Conservation (phyloP, 371 early-diverging fungal genomes). For the Rhizopus delemar region DNA sequence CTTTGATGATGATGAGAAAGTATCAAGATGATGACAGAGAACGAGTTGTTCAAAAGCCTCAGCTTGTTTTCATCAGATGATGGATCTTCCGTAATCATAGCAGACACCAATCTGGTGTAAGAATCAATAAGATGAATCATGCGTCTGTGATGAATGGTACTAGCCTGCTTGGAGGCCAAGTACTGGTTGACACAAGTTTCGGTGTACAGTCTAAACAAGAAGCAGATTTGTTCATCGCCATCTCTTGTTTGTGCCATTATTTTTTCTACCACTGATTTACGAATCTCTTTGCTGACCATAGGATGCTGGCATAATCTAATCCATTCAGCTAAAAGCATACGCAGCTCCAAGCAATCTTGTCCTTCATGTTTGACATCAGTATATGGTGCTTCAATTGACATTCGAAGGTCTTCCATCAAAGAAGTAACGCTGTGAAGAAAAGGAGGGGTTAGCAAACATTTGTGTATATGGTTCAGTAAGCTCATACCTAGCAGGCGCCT, state of each 20-base stretch:
- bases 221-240: slow-evolving; percentile 68
- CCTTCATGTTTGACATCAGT: slow-evolving; percentile 31
- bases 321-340: slow-evolving; percentile 84
- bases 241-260: slow-evolving; percentile 62
- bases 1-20: slow-evolving; percentile 83
- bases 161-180: slow-evolving; percentile 48
- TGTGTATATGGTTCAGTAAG: slow-evolving; percentile 29
- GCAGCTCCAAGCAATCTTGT: slow-evolving; percentile 64
- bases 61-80: slow-evolving; percentile 56
- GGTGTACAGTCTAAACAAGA: slow-evolving; percentile 86
- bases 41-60: slow-evolving; percentile 69
- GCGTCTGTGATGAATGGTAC: slow-evolving; percentile 43
- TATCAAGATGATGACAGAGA: slow-evolving; percentile 83
- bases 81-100: slow-evolving; percentile 54
- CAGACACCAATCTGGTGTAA: slow-evolving; percentile 72
- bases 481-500: slow-evolving; percentile 49
- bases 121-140: slow-evolving; percentile 79
- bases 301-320: slow-evolving; percentile 83
- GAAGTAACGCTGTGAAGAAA: slow-evolving; percentile 17
- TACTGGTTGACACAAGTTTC: slow-evolving; percentile 79
- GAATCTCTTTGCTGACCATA: slow-evolving; percentile 70
- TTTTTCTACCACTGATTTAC: slow-evolving; percentile 58
- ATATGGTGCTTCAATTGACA: slow-evolving; percentile 33
- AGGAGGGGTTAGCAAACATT: not conserved
- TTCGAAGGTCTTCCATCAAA: slow-evolving; percentile 27